These are phyloP conservation scores for Sphagnum magellanicum DNA, from an alignment of 228 moss, liverwort and hornwort genomes.

Conservation along the genomic window DNA sequence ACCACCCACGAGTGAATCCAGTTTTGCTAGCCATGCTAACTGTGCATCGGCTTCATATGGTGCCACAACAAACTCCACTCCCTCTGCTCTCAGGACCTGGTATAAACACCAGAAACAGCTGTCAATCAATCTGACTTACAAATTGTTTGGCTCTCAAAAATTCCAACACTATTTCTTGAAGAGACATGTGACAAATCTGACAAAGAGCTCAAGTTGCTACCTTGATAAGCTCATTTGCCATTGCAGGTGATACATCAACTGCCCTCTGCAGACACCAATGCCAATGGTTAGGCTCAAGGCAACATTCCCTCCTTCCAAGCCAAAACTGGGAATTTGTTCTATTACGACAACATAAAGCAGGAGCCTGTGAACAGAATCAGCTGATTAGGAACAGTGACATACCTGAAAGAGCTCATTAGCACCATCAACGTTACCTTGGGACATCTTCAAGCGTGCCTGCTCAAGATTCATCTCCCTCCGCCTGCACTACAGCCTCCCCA, in stretches of 20 bases:
- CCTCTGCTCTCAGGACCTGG: slow-evolving; percentile 31
- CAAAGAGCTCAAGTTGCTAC: slow-evolving; percentile 8
- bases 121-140: no score
- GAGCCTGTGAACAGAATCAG: no score
- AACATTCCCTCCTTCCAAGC: no score
- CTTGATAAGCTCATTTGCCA: slow-evolving; percentile 48
- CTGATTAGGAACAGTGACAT: not conserved
- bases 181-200: no score
- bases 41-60: slow-evolving; percentile 65
- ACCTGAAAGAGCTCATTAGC: slow-evolving; percentile 39
- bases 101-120: no score
- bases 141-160: no score
- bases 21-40: slow-evolving; percentile 31
- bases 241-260: slow-evolving; percentile 40
- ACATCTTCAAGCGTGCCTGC: slow-evolving; percentile 26
- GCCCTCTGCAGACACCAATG: slow-evolving; percentile 23
- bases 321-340: no score
- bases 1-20: slow-evolving; percentile 25
- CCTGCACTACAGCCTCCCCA: slow-evolving; percentile 8
- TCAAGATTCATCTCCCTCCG: slow-evolving; percentile 26
- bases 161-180: no score
- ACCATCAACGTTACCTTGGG: slow-evolving; percentile 23
- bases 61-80: slow-evolving; percentile 45
- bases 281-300: not conserved
- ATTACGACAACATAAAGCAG: no score